Base-by-base conservation (phyloP, 73 alveolate genomes). In the Tetrahymena malaccensis region DNA sequence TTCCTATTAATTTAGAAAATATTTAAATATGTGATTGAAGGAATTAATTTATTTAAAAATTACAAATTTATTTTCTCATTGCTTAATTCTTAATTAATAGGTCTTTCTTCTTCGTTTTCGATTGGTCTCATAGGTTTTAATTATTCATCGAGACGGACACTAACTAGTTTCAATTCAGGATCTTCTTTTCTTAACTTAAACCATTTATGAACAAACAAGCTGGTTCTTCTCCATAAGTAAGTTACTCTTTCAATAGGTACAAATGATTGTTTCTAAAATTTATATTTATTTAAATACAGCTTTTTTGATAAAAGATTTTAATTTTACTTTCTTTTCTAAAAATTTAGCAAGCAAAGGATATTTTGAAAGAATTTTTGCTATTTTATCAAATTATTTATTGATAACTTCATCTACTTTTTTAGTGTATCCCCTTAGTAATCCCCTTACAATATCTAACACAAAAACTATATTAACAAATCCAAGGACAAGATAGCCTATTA, bases 391-490 rank as follows among this genome's bases (percentile, higher is more conserved):
- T 33, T 70, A 70, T 9, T 10, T 12, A 70, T 70, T 70, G 22
- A 70, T 70, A 1, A 70, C 16, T 25, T 70, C 89, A 31, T 70
- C 89, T 0, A 70, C 22, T 31, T 17, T 70, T 70, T 70, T 70
- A 25, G 89, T 70, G 37, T 70, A 70, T 27, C 95, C 95, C 33
- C 94, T 40, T 27, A 95, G 34, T 12, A 95, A 43, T 19, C 94
- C 93, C 33, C 50, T 85, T 21, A 95, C 25, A 13, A 95, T 57
- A 4, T 85, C 50, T 21, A 95, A 89, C n/a, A 95, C 25, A 55
- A 95, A 95, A 1, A 34, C 37, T 15, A 89, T 16, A 95, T 95
- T 95, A 21, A 95, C 84, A 31, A 93, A 33, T 34, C 57, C 95
- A 17, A 95, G 70, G 13, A 89, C 89, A 43, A 93, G 31, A 43